Evolutionary conservation across 225 moss, liverwort and hornwort genomes (phyloP).

Genomic region (Bryoerythrophyllum caledonicum): DNA sequence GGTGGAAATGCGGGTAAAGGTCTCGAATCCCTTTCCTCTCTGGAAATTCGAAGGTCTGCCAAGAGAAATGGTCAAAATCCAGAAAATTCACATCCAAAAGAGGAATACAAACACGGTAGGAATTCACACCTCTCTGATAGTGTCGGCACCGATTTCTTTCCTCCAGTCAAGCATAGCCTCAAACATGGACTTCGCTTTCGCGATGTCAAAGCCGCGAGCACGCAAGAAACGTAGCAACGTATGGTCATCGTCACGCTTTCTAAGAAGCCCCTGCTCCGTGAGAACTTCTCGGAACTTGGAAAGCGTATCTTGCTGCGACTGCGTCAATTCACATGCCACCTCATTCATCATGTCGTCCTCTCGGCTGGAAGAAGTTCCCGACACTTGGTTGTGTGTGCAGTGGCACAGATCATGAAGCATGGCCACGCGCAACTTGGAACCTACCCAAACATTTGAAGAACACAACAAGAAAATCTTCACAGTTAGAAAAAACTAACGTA

Average conservation of each 20-base stretch:
- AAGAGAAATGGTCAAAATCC: background rate
- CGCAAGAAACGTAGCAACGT: slow-evolving; percentile 43
- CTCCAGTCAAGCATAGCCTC: slow-evolving; percentile 58
- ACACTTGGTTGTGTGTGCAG: slow-evolving; percentile 36
- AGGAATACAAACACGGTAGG: background rate
- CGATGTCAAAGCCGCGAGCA: slow-evolving; percentile 45
- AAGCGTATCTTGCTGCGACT: slow-evolving; percentile 41
- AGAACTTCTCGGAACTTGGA: slow-evolving; percentile 36
- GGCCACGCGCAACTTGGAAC: slow-evolving; percentile 1
- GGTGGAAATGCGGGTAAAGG: slow-evolving; percentile 50
- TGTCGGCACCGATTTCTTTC: slow-evolving; percentile 47
- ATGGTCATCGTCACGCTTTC: slow-evolving; percentile 48
- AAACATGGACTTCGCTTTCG: slow-evolving; percentile 48
- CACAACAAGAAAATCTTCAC: slow-evolving; percentile 5
- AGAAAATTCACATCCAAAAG: background rate
- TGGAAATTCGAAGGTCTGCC: slow-evolving; percentile 49
- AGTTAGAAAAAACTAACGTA: background rate
- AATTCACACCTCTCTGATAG: slow-evolving; percentile 40
- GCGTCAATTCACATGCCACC: slow-evolving; percentile 37
- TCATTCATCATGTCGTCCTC: slow-evolving; percentile 39
- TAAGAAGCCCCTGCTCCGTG: slow-evolving; percentile 36
- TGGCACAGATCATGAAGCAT: slow-evolving; percentile 50
- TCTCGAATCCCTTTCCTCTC: slow-evolving; percentile 44
- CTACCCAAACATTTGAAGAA: background rate
- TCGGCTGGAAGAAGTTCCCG: slow-evolving; percentile 34